Evolutionary conservation across 2,329 filamentous ascomycete species (phyloP).

Genomic region (Hortaea werneckii): DNA sequence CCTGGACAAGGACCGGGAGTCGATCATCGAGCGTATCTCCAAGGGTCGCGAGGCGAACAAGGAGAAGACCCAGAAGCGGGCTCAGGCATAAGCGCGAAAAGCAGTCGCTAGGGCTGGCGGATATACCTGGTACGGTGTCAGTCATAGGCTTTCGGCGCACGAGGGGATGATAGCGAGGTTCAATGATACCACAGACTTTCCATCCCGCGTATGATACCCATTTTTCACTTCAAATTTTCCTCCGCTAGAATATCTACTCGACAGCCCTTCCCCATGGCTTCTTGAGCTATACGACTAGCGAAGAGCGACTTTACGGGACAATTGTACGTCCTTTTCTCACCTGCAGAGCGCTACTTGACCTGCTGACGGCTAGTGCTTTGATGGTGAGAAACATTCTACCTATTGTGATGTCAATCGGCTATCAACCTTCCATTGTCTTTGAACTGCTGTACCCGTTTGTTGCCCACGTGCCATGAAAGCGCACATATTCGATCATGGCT

Average conservation of each 20-base stretch:
- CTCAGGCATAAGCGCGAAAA: constrained; percentile 31
- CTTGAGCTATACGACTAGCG: constrained; percentile 87
- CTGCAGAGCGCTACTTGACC: constrained; percentile 68
- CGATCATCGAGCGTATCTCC: constrained; percentile 77
- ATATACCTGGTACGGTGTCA: no score
- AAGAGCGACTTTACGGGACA: constrained; percentile 55
- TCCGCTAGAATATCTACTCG: constrained; percentile 80
- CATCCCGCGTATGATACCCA: not conserved
- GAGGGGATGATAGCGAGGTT: constrained; percentile 1
- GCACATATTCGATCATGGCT: no score
- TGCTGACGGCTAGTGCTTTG: constrained; percentile 66
- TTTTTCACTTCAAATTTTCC: not conserved
- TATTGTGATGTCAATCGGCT: no score
- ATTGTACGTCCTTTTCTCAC: constrained; percentile 52
- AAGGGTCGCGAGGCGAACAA: constrained; percentile 59
- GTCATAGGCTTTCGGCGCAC: no score
- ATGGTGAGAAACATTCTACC: constrained; percentile 81
- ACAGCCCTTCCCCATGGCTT: constrained; percentile 63
- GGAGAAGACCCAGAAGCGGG: constrained; percentile 54
- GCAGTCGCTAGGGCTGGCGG: no score
- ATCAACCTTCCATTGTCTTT: no score
- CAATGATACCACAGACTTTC: not conserved
- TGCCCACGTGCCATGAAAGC: no score
- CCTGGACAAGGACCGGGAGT: constrained; percentile 90
- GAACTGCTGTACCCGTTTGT: no score